Base-by-base conservation (phyloP, 345 rosid species). In the Firmiana major region DNA sequence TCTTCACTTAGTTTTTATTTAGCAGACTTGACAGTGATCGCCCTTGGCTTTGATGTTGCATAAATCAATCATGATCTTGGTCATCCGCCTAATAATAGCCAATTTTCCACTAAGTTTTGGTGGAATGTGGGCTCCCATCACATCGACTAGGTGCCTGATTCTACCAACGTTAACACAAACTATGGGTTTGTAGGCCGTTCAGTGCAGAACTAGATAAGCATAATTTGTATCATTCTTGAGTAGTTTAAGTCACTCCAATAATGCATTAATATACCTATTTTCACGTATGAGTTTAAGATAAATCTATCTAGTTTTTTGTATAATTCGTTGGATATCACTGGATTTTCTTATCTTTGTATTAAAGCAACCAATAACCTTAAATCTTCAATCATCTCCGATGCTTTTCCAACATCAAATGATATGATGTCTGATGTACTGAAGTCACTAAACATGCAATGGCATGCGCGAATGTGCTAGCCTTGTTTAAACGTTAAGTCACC, bases 91-190 rank as follows among this genome's bases (percentile, higher is more conserved):
- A 46, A 76, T 53, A 22, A 72, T 60, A 53, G 34, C 71, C n/a
- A 49, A 34, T 21, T 77, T 9, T 26, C 59, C 66, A 51, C 57
- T 58, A 42, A 13, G 58, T 40, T 43, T 28, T 43, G 69, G 69
- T 76, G 55, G 58, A 43, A 59, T 49, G 67, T 74, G 75, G 75
- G 58, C 78, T 74, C 63, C 70, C 49, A 51, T 21, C 16, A 51
- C 62, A 3, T 51, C 60, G 1, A 71, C 43, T 71, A 28, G 17
- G 17, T 49, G 34, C 34, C 60, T 38, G 57, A 17, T 48, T 31
- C 24, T 9, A 17, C 11, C 28, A 65, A n/a, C 15, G 3, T 65
- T 38, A 3, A 34, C 11, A 40, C 3, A 65, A 65, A 63, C 46
- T 63, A 17, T 36, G 68, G 5, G 22, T 63, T 34, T 2, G 7